Conservation (phyloP, 768 basidiomycete genomes). For the Lepiota brunneoincarnata region DNA sequence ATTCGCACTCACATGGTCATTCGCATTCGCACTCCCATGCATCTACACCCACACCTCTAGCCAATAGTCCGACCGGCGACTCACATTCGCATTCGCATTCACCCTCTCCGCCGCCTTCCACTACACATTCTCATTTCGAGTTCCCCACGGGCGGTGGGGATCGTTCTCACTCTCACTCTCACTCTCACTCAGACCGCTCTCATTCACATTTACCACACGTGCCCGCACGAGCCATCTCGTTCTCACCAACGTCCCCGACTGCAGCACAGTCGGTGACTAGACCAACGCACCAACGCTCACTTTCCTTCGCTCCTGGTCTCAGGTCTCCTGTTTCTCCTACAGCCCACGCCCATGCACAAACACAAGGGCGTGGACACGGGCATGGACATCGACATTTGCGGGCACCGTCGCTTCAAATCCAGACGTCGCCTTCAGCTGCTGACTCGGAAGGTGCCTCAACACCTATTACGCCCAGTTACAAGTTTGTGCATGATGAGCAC, state of each 20-base stretch:
- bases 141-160: slow-evolving; percentile 10
- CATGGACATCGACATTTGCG: slow-evolving; percentile 17
- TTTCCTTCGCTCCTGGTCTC: slow-evolving; percentile 17
- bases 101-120: slow-evolving; percentile 15
- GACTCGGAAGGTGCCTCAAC: slow-evolving; percentile 32
- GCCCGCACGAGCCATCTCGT: slow-evolving; percentile 18
- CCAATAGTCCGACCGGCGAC: slow-evolving; percentile 16
- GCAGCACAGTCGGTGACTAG: slow-evolving; percentile 20
- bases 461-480: slow-evolving; percentile 67
- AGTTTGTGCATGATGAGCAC: slow-evolving; percentile 51
- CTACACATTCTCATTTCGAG: slow-evolving; percentile 19
- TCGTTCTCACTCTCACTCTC: slow-evolving; percentile 19
- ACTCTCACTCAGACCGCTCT: slow-evolving; percentile 10
- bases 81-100: slow-evolving; percentile 26
- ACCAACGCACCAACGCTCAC: slow-evolving; percentile 16
- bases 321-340: slow-evolving; percentile 1
- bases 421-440: slow-evolving; percentile 24
- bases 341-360: neutral
- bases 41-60: slow-evolving; percentile 11
- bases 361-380: slow-evolving; percentile 9
- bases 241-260: slow-evolving; percentile 21
- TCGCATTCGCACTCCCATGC: slow-evolving; percentile 34
- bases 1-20: slow-evolving; percentile 48
- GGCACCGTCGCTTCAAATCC: slow-evolving; percentile 28
- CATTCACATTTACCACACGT: slow-evolving; percentile 24